A percentile compares a stretch with the other conserved stretches of the same genome.
phyloP scores from a whole-genome alignment of 345 rosid genomes.

The Fremontodendron californicum region DNA sequence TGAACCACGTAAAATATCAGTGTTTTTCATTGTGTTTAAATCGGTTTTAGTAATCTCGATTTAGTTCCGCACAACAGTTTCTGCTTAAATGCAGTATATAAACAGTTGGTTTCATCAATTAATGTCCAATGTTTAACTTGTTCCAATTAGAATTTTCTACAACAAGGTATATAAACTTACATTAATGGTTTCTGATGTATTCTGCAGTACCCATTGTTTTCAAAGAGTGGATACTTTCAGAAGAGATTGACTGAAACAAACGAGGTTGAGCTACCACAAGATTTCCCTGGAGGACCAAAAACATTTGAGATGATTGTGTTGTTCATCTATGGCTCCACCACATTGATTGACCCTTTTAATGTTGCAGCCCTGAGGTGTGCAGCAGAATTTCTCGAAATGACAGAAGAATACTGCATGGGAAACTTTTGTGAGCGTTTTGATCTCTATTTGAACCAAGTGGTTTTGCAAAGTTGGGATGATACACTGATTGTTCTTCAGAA shows the following conservation, averaged over 20 bases:
- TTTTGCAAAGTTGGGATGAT: constrained; percentile 71
- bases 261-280: constrained; percentile 48
- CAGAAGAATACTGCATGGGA: constrained; percentile 46
- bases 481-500: constrained; percentile 61
- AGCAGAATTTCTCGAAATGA: constrained; percentile 69
- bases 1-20: too few relatives aligned
- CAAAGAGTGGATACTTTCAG: constrained; percentile 69
- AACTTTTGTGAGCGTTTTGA: constrained; percentile 75
- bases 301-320: constrained; percentile 64
- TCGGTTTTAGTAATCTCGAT: too few relatives aligned
- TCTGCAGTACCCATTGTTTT: constrained; percentile 52
- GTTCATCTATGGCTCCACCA: constrained; percentile 63
- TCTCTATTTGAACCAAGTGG: constrained; percentile 72
- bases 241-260: constrained; percentile 36
- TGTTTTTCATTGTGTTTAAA: too few relatives aligned
- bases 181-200: background rate
- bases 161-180: background rate
- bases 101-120: background rate
- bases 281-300: constrained; percentile 77
- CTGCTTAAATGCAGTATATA: too few relatives aligned
- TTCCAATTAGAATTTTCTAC: background rate
- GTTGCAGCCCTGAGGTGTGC: constrained; percentile 71
- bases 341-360: constrained; percentile 60
- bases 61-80: too few relatives aligned
- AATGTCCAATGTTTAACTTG: background rate